phyloP scores from a whole-genome alignment of 2,329 filamentous ascomycete genomes.

The Leptosphaerulina australis region DNA sequence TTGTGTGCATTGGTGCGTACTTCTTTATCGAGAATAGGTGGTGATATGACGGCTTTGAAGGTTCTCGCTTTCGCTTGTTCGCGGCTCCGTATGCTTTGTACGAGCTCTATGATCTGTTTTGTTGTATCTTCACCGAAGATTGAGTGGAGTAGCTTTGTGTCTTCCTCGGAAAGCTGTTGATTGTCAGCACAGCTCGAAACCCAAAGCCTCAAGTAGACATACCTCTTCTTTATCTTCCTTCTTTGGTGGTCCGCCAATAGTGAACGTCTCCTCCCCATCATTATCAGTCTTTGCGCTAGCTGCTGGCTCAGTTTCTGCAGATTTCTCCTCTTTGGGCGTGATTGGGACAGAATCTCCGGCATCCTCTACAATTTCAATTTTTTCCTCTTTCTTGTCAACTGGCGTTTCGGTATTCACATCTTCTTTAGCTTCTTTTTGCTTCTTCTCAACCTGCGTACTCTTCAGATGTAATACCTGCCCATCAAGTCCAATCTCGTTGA shows the following conservation, averaged over 20 bases:
- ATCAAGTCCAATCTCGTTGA: constrained; percentile 82
- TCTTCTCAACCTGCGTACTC: constrained; percentile 48
- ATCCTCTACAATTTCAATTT: constrained; percentile 30
- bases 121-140: constrained; percentile 61
- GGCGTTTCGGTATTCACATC: constrained; percentile 10
- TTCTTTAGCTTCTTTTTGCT: constrained; percentile 25
- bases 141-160: constrained; percentile 46
- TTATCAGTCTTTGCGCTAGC: background rate
- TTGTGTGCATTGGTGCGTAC: constrained; percentile 68
- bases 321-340: constrained; percentile 21
- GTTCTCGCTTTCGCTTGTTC: constrained; percentile 63
- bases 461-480: constrained; percentile 77
- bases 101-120: constrained; percentile 60
- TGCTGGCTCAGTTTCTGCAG: constrained; percentile 27
- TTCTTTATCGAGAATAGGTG: constrained; percentile 64
- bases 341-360: constrained; percentile 24
- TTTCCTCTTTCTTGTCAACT: constrained; percentile 24
- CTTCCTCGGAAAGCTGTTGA: constrained; percentile 45
- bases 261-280: constrained; percentile 30
- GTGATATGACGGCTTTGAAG: constrained; percentile 60
- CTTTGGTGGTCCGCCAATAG: constrained; percentile 24
- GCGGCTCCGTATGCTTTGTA: constrained; percentile 59
- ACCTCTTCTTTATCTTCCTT: constrained; percentile 23
- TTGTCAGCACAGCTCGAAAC: constrained; percentile 16
- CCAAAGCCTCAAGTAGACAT: background rate